Conservation (phyloP, 2,329 filamentous ascomycete species). For the Biscogniauxia mediterranea region DNA sequence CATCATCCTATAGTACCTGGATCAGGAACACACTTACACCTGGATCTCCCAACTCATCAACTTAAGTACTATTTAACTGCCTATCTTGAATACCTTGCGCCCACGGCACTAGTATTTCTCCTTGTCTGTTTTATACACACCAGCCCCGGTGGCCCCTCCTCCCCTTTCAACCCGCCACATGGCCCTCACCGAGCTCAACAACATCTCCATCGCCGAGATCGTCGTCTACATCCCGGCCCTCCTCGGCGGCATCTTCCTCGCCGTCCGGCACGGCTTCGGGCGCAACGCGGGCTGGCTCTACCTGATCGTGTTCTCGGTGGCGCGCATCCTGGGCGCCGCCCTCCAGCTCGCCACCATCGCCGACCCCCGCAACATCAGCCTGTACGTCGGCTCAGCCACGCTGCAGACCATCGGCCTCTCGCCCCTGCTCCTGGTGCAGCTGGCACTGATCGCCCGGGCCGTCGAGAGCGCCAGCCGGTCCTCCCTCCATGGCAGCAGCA, state of each 20-base stretch:
- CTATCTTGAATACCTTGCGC: too few relatives aligned
- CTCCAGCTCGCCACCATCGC: slow-evolving; percentile 49
- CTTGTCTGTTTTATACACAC: background rate
- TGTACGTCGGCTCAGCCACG: slow-evolving; percentile 43
- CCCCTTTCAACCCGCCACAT: slow-evolving; percentile 9
- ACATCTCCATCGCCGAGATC: slow-evolving; percentile 43
- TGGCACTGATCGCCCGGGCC: slow-evolving; percentile 42
- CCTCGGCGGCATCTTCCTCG: slow-evolving; percentile 36
- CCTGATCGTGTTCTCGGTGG: slow-evolving; percentile 49
- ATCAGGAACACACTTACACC: too few relatives aligned
- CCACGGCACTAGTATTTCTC: background rate
- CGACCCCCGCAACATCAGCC: slow-evolving; percentile 36
- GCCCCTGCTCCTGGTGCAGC: slow-evolving; percentile 44
- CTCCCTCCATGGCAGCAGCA: slow-evolving; percentile 1
- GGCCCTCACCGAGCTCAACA: slow-evolving; percentile 28
- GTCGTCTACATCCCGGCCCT: slow-evolving; percentile 39
- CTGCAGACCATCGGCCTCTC: slow-evolving; percentile 47
- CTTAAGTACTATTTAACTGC: too few relatives aligned
- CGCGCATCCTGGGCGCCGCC: slow-evolving; percentile 48
- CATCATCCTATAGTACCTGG: too few relatives aligned
- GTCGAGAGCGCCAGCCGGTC: slow-evolving; percentile 35
- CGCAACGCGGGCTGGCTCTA: slow-evolving; percentile 52
- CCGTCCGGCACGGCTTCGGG: slow-evolving; percentile 43
- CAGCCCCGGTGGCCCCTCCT: background rate
- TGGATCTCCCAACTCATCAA: too few relatives aligned